A percentile compares a stretch with the other conserved stretches of the same genome.
These are phyloP conservation scores for Apiospora saccharicola DNA, from an alignment of 2,329 filamentous ascomycete genomes.

Conservation along the genomic window DNA sequence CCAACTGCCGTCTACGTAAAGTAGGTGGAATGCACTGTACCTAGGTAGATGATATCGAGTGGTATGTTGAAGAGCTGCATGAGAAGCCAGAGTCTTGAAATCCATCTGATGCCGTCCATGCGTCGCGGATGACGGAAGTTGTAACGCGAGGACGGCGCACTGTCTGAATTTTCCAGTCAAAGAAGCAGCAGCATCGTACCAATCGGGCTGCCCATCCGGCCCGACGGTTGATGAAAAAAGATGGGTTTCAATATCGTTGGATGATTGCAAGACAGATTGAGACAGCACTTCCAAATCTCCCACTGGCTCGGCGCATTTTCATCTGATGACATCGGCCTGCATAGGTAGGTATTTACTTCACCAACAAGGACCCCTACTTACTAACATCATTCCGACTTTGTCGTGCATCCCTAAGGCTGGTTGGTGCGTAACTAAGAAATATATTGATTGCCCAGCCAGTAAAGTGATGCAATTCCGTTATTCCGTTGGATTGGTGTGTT, in stretches of 20 bases:
- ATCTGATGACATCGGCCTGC: not conserved
- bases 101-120: not conserved
- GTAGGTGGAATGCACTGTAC: not conserved
- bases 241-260: not conserved
- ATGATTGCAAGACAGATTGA: not conserved
- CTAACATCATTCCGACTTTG: too few relatives aligned
- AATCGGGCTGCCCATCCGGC: constrained; percentile 14
- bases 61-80: not conserved
- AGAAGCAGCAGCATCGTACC: not conserved
- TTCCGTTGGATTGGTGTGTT: not conserved
- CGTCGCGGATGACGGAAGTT: constrained; percentile 6
- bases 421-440: too few relatives aligned
- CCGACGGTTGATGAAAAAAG: constrained; percentile 1
- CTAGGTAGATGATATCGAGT: not conserved
- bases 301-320: not conserved
- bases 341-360: not conserved
- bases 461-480: too few relatives aligned
- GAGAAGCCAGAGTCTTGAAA: not conserved
- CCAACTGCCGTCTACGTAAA: not conserved
- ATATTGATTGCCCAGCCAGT: not conserved
- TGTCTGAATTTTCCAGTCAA: not conserved
- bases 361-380: not conserved
- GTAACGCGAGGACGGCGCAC: constrained; percentile 9
- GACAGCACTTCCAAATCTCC: not conserved
- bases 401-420: too few relatives aligned